Percentiles rank a stretch among this genome's conserved stretches.
These are phyloP conservation scores for Aspergillus thermomutatus DNA, from an alignment of 2,329 filamentous ascomycete species.

Conservation along the genomic window DNA sequence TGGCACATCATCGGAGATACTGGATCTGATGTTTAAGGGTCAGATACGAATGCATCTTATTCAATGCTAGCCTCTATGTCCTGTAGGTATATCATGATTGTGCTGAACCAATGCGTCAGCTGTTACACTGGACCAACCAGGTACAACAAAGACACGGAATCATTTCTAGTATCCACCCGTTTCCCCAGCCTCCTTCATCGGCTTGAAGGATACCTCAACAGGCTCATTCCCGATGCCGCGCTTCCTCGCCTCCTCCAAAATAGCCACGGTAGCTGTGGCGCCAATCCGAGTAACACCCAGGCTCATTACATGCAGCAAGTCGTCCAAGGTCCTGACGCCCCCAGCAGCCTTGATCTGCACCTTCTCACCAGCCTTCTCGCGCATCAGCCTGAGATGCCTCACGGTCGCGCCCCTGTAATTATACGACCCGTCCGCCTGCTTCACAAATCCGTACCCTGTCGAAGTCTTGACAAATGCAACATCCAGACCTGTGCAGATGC, in stretches of 20 bases:
- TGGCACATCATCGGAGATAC: background rate
- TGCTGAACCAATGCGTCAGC: too few relatives aligned
- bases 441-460: slow-evolving; percentile 60
- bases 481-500: slow-evolving; percentile 50
- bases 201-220: slow-evolving; percentile 18
- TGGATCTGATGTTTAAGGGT: background rate
- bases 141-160: background rate
- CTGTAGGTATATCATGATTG: background rate
- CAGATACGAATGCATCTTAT: background rate
- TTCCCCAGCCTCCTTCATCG: slow-evolving; percentile 17
- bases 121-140: too few relatives aligned
- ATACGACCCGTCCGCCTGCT: slow-evolving; percentile 51
- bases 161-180: slow-evolving; percentile 12
- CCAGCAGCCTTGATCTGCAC: slow-evolving; percentile 59
- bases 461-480: slow-evolving; percentile 62
- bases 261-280: slow-evolving; percentile 53
- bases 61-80: background rate
- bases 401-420: slow-evolving; percentile 54
- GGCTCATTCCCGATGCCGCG: slow-evolving; percentile 46
- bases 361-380: slow-evolving; percentile 38
- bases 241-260: slow-evolving; percentile 53
- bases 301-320: slow-evolving; percentile 53
- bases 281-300: slow-evolving; percentile 56
- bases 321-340: slow-evolving; percentile 56
- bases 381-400: slow-evolving; percentile 54